These are phyloP conservation scores for Boletus coccyginus DNA, from an alignment of 768 basidiomycete species.

Conservation along the genomic window DNA sequence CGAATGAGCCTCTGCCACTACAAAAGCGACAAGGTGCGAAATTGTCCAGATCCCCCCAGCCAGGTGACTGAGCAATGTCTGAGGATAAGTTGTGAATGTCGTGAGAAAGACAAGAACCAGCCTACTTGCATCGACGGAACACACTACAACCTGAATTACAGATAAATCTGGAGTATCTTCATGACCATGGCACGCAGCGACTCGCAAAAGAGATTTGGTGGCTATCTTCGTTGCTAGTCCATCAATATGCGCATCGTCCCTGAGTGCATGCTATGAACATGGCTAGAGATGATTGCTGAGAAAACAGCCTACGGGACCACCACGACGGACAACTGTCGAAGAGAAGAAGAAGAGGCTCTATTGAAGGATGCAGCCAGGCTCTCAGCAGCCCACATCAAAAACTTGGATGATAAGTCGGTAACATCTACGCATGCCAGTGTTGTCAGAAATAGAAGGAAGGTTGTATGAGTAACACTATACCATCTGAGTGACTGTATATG, in stretches of 20 bases:
- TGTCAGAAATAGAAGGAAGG: neutral
- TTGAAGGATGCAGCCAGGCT: neutral
- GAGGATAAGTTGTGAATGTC: constrained; percentile 3
- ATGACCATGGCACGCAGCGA: constrained; percentile 10
- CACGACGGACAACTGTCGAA: constrained; percentile 13
- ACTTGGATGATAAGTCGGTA: constrained; percentile 15
- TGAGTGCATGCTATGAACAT: constrained; percentile 5
- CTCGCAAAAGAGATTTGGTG: constrained; percentile 15
- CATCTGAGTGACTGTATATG: constrained; percentile 18
- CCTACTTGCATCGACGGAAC: constrained; percentile 38
- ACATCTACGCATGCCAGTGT: constrained; percentile 11
- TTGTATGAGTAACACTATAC: constrained; percentile 1
- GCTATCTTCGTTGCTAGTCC: constrained; percentile 14
- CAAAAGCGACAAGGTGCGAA: constrained; percentile 42
- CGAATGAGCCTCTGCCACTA: constrained; percentile 42
- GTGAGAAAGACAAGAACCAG: neutral
- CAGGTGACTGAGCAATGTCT: constrained; percentile 44
- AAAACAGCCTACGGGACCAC: constrained; percentile 18
- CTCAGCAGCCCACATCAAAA: constrained; percentile 18
- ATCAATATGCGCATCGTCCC: constrained; percentile 14
- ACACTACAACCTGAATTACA: constrained; percentile 38
- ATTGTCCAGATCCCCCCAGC: constrained; percentile 37
- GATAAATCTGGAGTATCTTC: constrained; percentile 16
- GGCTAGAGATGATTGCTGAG: neutral
- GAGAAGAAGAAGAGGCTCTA: neutral